Conservation (phyloP, 73 alveolate species). For the Diophrys sp. region DNA sequence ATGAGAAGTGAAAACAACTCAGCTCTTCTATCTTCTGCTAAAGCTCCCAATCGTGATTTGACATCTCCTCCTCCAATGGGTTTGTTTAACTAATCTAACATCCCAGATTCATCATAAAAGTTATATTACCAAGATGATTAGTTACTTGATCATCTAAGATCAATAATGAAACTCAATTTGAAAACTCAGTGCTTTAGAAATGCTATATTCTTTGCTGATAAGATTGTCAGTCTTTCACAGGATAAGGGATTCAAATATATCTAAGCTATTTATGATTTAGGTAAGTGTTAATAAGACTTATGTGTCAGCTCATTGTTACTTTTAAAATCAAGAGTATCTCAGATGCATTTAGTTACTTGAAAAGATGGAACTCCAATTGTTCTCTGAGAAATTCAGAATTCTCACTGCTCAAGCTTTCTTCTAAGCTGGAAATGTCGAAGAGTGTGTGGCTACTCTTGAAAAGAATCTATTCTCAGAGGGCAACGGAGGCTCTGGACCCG, state of each 20-base stretch:
- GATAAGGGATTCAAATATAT: conserved; percentile 33
- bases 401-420: conserved; percentile 88
- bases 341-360: conserved; percentile 80
- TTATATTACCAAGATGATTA: conserved; percentile 4
- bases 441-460: conserved; percentile 49
- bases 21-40: background rate
- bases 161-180: conserved; percentile 33
- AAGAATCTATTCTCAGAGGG: too few relatives aligned
- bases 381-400: conserved; percentile 73
- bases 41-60: conserved; percentile 2
- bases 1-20: background rate
- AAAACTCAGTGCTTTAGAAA: conserved; percentile 40
- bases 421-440: conserved; percentile 43
- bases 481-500: too few relatives aligned
- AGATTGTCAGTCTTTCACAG: conserved; percentile 28
- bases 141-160: conserved; percentile 15
- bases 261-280: conserved; percentile 56
- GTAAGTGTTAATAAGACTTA: too few relatives aligned
- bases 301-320: too few relatives aligned
- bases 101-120: background rate
- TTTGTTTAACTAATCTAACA: background rate
- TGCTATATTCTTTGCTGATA: conserved; percentile 70
- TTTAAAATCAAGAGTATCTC: conserved; percentile 82
- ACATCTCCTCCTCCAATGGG: conserved; percentile 18
- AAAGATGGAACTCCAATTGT: conserved; percentile 65